These are phyloP conservation scores for Alternaria triticina DNA, from an alignment of 2,329 filamentous ascomycete genomes.

Conservation along the genomic window DNA sequence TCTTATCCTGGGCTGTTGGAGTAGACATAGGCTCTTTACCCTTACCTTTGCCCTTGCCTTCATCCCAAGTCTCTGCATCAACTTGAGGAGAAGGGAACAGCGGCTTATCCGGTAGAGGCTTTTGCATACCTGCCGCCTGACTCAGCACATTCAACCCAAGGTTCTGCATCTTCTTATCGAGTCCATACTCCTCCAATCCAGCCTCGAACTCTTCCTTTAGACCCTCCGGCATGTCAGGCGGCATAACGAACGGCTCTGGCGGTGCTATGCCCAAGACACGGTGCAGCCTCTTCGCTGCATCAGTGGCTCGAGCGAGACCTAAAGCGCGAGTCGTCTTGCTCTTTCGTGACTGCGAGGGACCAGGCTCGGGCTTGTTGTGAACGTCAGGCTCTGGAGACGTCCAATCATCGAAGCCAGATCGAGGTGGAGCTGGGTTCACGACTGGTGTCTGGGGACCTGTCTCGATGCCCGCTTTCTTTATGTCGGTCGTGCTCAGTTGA, in stretches of 20 bases:
- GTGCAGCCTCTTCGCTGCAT: slow-evolving; percentile 14
- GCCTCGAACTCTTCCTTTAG: slow-evolving; percentile 11
- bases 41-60: not conserved
- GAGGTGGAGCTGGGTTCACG: not conserved
- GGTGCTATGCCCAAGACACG: slow-evolving; percentile 16
- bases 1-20: not conserved
- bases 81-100: slow-evolving; percentile 18
- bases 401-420: not conserved
- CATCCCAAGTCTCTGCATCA: not conserved
- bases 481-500: not conserved
- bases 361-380: not conserved
- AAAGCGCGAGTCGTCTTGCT: slow-evolving; percentile 1
- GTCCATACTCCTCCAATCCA: slow-evolving; percentile 12
- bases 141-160: not conserved
- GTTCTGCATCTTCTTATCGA: not conserved
- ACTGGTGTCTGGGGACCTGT: not conserved
- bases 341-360: not conserved
- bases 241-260: slow-evolving; percentile 15
- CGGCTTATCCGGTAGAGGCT: not conserved
- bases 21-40: not conserved
- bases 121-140: not conserved
- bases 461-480: not conserved
- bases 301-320: slow-evolving; percentile 4
- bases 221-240: slow-evolving; percentile 14
- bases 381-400: not conserved